Conservation (phyloP, 257 asterid species). For the Anisodus acutangulus region DNA sequence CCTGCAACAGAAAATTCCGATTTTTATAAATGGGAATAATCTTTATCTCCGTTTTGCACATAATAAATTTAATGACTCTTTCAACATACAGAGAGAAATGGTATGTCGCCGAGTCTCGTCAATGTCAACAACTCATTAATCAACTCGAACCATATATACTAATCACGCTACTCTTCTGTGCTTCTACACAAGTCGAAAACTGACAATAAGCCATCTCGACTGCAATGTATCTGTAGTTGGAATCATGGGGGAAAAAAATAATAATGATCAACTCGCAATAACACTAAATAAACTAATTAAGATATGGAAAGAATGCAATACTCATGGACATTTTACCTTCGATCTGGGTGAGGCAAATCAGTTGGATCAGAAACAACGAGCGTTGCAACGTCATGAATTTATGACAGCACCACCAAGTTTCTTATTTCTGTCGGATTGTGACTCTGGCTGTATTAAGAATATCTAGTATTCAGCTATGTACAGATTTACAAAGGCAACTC, state of each 20-base stretch:
- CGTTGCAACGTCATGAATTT: slow-evolving; percentile 3
- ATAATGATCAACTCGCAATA: neutral
- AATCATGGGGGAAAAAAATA: neutral
- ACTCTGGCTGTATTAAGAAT: slow-evolving; percentile 27
- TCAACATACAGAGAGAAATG: neutral
- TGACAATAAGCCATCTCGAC: neutral
- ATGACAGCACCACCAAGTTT: slow-evolving; percentile 25
- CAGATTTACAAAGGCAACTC: slow-evolving; percentile 58
- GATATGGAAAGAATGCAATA: neutral
- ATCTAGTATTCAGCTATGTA: slow-evolving; percentile 43
- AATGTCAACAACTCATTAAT: neutral
- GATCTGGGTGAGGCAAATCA: slow-evolving; percentile 23
- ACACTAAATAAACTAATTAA: neutral
- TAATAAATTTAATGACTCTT: neutral
- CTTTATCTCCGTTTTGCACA: neutral
- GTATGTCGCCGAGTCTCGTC: neutral
- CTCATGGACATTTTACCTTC: neutral
- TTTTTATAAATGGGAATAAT: neutral
- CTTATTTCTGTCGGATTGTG: slow-evolving; percentile 30
- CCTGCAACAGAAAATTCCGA: slow-evolving; percentile 8
- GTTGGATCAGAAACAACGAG: slow-evolving; percentile 21
- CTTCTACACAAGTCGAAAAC: neutral
- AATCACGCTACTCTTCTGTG: slow-evolving; percentile 6
- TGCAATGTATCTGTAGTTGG: slow-evolving; percentile 16
- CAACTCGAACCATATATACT: neutral